Percentiles rank a stretch among this genome's conserved stretches.
These are phyloP conservation scores for Vigna radiata DNA, from an alignment of 306 rosid genomes.

Conservation along the genomic window DNA sequence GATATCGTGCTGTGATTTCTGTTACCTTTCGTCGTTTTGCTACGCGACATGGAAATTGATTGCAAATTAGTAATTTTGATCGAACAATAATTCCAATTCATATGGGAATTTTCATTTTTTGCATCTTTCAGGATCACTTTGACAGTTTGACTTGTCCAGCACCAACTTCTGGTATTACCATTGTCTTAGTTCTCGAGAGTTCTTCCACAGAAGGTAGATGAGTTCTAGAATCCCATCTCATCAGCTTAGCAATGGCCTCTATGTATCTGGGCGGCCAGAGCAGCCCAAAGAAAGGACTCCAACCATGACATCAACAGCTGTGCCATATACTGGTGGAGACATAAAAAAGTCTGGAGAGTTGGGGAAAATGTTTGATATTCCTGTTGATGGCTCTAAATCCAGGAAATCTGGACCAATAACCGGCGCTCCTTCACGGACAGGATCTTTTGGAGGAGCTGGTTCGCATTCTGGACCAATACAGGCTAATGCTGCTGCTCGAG, in stretches of 20 bases:
- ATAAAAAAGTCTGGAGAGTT: constrained; percentile 91
- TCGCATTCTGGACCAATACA: constrained; percentile 95
- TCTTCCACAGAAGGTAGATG: constrained; percentile 62
- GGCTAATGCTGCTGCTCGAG: constrained; percentile 73
- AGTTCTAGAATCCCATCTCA: constrained; percentile 97
- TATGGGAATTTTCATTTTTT: constrained; percentile 10
- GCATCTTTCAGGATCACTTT: constrained; percentile 40
- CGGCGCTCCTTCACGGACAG: constrained; percentile 76
- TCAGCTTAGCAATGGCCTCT: constrained; percentile 98
- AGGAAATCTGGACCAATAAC: constrained; percentile 94
- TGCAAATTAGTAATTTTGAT: constrained; percentile 22
- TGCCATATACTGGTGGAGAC: constrained; percentile 99
- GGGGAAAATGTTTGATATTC: constrained; percentile 98
- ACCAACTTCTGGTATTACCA: constrained; percentile 30
- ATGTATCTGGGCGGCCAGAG: constrained; percentile 98
- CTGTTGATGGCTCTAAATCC: constrained; percentile 88
- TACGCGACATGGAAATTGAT: constrained; percentile 21
- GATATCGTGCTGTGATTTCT: background rate
- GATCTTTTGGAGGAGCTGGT: constrained; percentile 91
- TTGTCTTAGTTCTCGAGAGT: constrained; percentile 30
- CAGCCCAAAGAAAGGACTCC: constrained; percentile 97
- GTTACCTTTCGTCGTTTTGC: constrained; percentile 16
- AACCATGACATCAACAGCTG: constrained; percentile 82
- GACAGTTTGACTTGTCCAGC: constrained; percentile 32
- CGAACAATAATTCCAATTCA: constrained; percentile 28